Base-by-base conservation (phyloP, 2,329 filamentous ascomycete species). In the Lithohypha guttulata region DNA sequence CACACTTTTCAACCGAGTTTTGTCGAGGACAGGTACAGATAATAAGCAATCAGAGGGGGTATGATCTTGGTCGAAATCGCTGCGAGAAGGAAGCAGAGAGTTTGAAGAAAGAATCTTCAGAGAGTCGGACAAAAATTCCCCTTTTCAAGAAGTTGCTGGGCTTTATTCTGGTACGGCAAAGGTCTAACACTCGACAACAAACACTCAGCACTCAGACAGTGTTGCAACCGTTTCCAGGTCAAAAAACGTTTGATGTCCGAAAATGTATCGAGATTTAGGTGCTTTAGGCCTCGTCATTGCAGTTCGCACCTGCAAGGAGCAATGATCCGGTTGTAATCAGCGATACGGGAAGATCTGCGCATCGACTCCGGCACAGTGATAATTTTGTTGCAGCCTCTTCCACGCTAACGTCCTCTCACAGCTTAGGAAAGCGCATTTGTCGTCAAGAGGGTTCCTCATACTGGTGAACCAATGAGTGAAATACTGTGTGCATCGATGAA, bases 11-110 rank as follows among this genome's bases (percentile, higher is more conserved):
- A 5, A 62, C 57, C 6, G 58, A 66, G 29, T 66, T 63, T 29
- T 57, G 51, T 28, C 51, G 56, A 21, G 45, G 48, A 10, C 52
- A 53, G 1, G 49, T 64, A 2, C 53, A 49, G 22, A 50, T 68
- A 14, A 46, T 68, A 31, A 61, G 58, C 30, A 69, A 70, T 41
- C 66, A 68, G 46, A 52, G 63, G 27, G 64, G 65, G 1, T 60
- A 64, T 47, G 55, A 58, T 17, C 29, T 60, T 21, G 32, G 32
- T 23, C 32, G 20, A 34, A 23, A 34, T 23, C 32, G 32, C 32
- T 10, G 25, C 53, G 52, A n/a, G 39, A 34, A 30, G 30, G 26
- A 40, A 37, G 15, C 20, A 19, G 17, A 23, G 21, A 38, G n/a
- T 34, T 10, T 10, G 2, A 8, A 6, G 19, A 38, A 29, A 39